Evolutionary conservation across 108 stramenopile species (phyloP), one percentile per base, ranked within the genome.

Genomic region (Skeletonema tropicum): DNA sequence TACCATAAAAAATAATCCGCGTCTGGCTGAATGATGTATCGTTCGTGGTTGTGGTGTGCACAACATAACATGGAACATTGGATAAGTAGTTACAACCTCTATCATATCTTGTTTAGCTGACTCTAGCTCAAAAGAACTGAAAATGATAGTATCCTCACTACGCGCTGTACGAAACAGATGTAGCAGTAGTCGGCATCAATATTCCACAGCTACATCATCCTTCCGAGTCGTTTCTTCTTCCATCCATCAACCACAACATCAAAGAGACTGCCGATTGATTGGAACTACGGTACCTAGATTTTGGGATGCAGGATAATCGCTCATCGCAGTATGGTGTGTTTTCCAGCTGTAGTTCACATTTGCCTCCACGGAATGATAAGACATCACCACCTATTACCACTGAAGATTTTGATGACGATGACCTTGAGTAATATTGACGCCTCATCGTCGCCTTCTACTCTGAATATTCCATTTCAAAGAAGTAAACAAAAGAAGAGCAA

Each of bases 251-350:
- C 46, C 3, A 17, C 46, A 48, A 48, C 49, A 52, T 52, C 52
- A 55, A 55, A 23, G 10, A 55, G 23, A 21, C 19, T 55, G 52
- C 23, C 7, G 52, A 21, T 55, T 55, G 23, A 55, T 55, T 55
- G 52, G 9, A 25, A 55, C 52, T 5, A 55, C 52, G 6, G 9
- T 7, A 25, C 52, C 52, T 55, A 21, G 23, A 55, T 9, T 23
- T 55, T 55, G 52, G 52, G 52, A 55, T 55, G 52, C 52, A n/a
- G 15, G 52, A 55, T 23, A 55, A 55, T 55, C 52, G 52, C 0
- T 55, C 52, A 23, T 55, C 52, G 52, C 52, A 55, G 17, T 55
- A 55, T 55, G 52, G 52, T 23, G 52, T 55, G 5, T 55, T 55
- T 9, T 55, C 52, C 6, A 55, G 52, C 23, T 55, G 52, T 8